Evolutionary conservation across 345 rosid species (phyloP), one percentile per base, ranked within the genome.

Genomic region (Bretschneidera sinensis): DNA sequence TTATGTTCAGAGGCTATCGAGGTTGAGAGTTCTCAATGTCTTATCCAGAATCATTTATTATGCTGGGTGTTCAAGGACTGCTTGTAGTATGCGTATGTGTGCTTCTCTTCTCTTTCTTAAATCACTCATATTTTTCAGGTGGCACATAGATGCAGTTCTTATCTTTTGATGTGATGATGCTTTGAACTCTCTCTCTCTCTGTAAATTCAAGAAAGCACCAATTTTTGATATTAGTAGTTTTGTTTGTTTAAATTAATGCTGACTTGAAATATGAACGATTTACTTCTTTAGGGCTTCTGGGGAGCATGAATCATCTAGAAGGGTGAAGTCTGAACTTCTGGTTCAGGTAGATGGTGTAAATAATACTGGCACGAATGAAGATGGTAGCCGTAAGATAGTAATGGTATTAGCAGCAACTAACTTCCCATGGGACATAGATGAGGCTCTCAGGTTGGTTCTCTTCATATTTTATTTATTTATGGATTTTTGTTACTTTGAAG

Each of bases 291-390:
- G 99, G 65, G 95, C 96, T 62, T 91, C 97, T 2, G 97, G 97
- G 62, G 97, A 95, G 77, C 97, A 91, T 69, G 99, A 95, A 74
- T 91, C 99, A 25, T 95, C 99, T 19, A 84, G 99, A 79, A 85
- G 99, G 80, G 99, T 95, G 60, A 95, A 95, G 74, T 95, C 99
- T 22, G 99, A 95, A 79, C 99, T 91, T 78, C 83, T 95, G 59
- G 97, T 95, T 82, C 99, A 95, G 85, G 96, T 95, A 48, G 99
- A 95, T 78, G 99, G 99, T 61, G 99, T 95, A 64, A 95, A 78
- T 80, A 84, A 83, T 73, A 79, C 85, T 59, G 80, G 84, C n/a
- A 88, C 92, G 22, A 83, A 84, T 69, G 99, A 95, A 81, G 97
- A 94, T 65, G 99, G 99, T 34, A 94, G 85, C 66, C 83, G 89